Percentiles rank a stretch among this genome's conserved stretches.
Evolutionary conservation across 257 asterid species (phyloP).

Genomic region (Craterostigma plantagineum): DNA sequence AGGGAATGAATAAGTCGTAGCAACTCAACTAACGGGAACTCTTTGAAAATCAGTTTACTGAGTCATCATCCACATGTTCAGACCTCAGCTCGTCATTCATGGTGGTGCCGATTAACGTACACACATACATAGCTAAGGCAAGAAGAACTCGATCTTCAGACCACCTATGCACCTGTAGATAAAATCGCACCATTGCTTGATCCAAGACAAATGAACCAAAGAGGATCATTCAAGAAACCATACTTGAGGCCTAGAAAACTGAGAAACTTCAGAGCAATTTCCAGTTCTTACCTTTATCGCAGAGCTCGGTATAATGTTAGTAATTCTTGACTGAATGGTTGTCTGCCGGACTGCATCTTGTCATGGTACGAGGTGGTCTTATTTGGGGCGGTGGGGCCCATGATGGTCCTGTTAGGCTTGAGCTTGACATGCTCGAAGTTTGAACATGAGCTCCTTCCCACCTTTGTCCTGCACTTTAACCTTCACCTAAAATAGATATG

Average conservation of each 20-base stretch:
- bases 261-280: not conserved
- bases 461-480: conserved; percentile 87
- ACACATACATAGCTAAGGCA: too few relatives aligned
- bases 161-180: too few relatives aligned
- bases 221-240: too few relatives aligned
- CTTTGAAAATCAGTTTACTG: too few relatives aligned
- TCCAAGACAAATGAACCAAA: too few relatives aligned
- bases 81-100: too few relatives aligned
- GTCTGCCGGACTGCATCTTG: conserved; percentile 37
- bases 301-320: conserved; percentile 23
- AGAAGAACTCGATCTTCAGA: too few relatives aligned
- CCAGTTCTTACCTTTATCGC: conserved; percentile 13
- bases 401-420: conserved; percentile 14
- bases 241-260: not conserved
- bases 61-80: too few relatives aligned
- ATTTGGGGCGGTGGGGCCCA: conserved; percentile 17
- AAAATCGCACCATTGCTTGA: too few relatives aligned
- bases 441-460: conserved; percentile 32
- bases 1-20: too few relatives aligned
- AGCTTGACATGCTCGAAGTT: conserved; percentile 33
- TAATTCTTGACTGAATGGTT: conserved; percentile 23
- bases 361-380: conserved; percentile 30
- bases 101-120: too few relatives aligned
- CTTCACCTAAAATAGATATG: conserved; percentile 74
- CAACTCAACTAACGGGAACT: too few relatives aligned